Percentiles rank a stretch among this genome's conserved stretches.
These are phyloP conservation scores for Arthrobotrys pseudoclavata DNA, from an alignment of 2,329 filamentous ascomycete species.

Conservation along the genomic window DNA sequence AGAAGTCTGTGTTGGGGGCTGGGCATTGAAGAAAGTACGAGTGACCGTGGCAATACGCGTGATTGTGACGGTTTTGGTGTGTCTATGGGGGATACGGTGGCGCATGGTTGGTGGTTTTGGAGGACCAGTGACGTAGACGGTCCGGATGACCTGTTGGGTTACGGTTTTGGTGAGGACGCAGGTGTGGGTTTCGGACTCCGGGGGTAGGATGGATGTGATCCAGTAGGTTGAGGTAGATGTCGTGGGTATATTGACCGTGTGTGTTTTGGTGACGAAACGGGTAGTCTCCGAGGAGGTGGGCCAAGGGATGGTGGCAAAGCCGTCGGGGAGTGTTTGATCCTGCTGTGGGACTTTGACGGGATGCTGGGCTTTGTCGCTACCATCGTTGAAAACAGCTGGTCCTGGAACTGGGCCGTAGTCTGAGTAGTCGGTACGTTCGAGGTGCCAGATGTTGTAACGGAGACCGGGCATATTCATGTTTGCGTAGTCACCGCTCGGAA, in stretches of 20 bases:
- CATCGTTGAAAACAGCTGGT: conserved; percentile 41
- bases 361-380: conserved; percentile 14
- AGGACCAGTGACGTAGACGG: conserved; percentile 4
- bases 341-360: neutral
- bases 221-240: neutral
- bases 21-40: neutral
- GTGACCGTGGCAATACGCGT: conserved; percentile 27
- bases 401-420: conserved; percentile 53
- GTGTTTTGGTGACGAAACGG: conserved; percentile 1
- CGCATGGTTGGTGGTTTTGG: neutral
- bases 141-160: conserved; percentile 4
- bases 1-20: neutral
- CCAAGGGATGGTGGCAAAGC: conserved; percentile 49
- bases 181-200: neutral
- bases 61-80: conserved; percentile 12
- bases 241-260: neutral
- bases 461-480: conserved; percentile 56
- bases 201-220: neutral
- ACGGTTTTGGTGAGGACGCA: conserved; percentile 9
- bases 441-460: conserved; percentile 57
- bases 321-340: conserved; percentile 8
- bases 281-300: conserved; percentile 10
- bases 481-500: conserved; percentile 49
- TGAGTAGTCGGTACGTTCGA: conserved; percentile 30
- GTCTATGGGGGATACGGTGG: conserved; percentile 1